Conservation (phyloP, 2,329 filamentous ascomycete species). For the Ciborinia camelliae region DNA sequence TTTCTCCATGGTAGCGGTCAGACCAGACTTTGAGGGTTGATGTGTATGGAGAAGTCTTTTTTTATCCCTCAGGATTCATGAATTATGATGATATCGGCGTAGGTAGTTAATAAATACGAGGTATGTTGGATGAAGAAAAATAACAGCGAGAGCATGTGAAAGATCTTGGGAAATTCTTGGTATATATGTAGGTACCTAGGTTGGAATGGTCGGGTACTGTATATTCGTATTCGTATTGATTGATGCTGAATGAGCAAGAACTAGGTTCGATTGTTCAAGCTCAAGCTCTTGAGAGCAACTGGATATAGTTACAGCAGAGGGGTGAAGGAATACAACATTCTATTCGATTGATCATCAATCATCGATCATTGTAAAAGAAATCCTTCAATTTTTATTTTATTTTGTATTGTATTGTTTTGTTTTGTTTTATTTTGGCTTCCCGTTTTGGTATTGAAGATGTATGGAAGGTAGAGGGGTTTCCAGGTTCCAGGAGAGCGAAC, state of each 20-base stretch:
- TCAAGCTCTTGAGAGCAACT: too few relatives aligned
- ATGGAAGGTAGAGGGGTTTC: not conserved
- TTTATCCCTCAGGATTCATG: too few relatives aligned
- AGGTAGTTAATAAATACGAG: not conserved
- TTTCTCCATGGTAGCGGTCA: not conserved
- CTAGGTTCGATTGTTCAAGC: not conserved
- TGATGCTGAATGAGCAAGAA: not conserved
- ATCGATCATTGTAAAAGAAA: too few relatives aligned
- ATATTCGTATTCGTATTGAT: not conserved
- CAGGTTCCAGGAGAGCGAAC: not conserved
- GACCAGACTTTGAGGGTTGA: conserved; percentile 4
- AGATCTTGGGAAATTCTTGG: not conserved
- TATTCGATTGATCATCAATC: not conserved
- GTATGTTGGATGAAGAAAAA: not conserved
- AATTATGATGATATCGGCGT: too few relatives aligned
- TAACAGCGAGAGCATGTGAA: not conserved
- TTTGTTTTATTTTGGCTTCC: not conserved
- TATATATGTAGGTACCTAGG: too few relatives aligned
- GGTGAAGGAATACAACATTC: not conserved
- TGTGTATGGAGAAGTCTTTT: not conserved
- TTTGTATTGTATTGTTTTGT: too few relatives aligned
- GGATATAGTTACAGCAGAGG: not conserved
- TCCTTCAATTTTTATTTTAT: too few relatives aligned
- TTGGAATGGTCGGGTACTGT: too few relatives aligned
- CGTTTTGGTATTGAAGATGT: not conserved